phyloP scores from a whole-genome alignment of 306 rosid species.

The Parietaria judaica region DNA sequence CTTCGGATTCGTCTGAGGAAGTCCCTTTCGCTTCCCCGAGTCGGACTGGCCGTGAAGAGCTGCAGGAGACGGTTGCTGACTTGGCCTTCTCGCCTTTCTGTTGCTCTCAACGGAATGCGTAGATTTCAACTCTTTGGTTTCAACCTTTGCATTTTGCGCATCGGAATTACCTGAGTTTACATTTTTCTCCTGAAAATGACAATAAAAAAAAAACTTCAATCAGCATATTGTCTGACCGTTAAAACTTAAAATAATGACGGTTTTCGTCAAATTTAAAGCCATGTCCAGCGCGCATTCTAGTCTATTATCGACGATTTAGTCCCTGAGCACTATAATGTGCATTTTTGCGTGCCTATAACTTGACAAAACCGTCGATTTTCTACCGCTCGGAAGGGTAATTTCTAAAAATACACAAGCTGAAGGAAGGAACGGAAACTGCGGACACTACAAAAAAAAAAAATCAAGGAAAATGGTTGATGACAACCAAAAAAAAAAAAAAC shows the following conservation, averaged over 20 bases:
- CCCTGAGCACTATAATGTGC: no score
- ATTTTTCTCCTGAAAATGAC: conserved; percentile 19
- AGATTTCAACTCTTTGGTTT: conserved; percentile 15
- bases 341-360: no score
- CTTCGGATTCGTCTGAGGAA: conserved; percentile 17
- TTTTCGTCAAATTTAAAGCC: no score
- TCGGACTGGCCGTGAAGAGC: conserved; percentile 4
- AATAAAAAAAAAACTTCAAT: neutral
- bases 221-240: neutral
- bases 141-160: conserved; percentile 6
- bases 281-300: no score
- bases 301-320: no score
- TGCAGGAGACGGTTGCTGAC: conserved; percentile 13
- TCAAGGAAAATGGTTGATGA: neutral
- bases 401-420: no score
- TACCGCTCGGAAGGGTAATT: no score
- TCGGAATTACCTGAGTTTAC: conserved; percentile 10
- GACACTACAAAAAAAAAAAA: neutral
- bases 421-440: neutral
- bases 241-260: no score
- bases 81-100: conserved; percentile 10
- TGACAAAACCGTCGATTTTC: no score
- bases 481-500: neutral
- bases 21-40: conserved; percentile 12
- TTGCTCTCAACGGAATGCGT: conserved; percentile 16